Evolutionary conservation across 441 rosid genomes (phyloP), one percentile per base, ranked within the genome.

Genomic region (Populus hybrid): DNA sequence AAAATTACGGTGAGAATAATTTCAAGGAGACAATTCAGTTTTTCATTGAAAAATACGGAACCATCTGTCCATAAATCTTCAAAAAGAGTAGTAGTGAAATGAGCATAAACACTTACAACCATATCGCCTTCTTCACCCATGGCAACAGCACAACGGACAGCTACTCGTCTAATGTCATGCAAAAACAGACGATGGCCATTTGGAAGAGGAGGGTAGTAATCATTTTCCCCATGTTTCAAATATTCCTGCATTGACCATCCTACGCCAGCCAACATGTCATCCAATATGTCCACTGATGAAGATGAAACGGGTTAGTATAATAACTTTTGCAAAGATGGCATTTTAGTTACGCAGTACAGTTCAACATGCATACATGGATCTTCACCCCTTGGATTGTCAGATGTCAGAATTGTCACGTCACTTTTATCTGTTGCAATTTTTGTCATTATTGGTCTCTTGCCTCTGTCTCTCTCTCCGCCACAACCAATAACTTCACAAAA

Each of bases 101-200:
- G 80, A 76, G 76, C 24, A 71, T 50, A n/a, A 81, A 78, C 75
- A 91, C 98, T 93, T 94, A 96, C 99, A 84, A 94, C 93, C 89
- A 93, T 81, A 76, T 94, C 98, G 10, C 97, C 98, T 89, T 97
- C 98, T 90, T 97, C 96, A 26, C 97, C 99, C 98, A 93, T 93
- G 72, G 98, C 95, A 80, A 93, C 92, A 61, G 97, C 98, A 79
- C 90, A 88, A 68, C 95, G 91, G 20, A 97, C 92, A 79, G 98
- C 98, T 80, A 93, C 97, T 73, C 90, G 90, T 81, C 99, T 92
- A 50, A 90, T 75, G 84, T 89, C 96, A 57, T 93, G 97, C 79
- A 96, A 88, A 73, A 93, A 94, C 70, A 96, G 90, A 81, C 90
- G 88, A 85, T 93, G 88, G 64, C 98, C 99, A 81, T 94, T 96